Evolutionary conservation across 2,329 filamentous ascomycete species (phyloP).

Genomic region (Cadophora gregata): DNA sequence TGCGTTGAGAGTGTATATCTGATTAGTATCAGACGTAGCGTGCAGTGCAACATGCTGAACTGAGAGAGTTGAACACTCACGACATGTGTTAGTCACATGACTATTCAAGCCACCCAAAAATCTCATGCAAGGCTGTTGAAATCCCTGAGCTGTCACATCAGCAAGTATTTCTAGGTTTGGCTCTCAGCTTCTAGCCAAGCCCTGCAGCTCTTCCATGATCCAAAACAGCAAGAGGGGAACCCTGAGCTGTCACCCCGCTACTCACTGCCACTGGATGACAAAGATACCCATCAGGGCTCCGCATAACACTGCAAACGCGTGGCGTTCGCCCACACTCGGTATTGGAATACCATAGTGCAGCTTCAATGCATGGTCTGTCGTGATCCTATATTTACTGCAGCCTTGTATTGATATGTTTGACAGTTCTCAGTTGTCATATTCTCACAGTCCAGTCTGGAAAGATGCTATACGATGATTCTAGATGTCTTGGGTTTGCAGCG

Average conservation of each 20-base stretch:
- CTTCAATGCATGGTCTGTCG: neutral
- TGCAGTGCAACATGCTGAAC: too few relatives aligned
- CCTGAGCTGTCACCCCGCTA: neutral
- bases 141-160: neutral
- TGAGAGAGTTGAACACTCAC: neutral
- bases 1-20: too few relatives aligned
- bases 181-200: slow-evolving; percentile 3
- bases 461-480: neutral
- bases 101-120: neutral
- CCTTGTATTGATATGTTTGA: neutral
- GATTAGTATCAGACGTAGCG: too few relatives aligned
- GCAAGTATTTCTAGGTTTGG: neutral
- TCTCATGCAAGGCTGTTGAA: neutral
- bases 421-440: neutral
- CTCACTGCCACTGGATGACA: neutral
- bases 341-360: slow-evolving; percentile 1
- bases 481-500: neutral
- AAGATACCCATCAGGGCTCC: slow-evolving; percentile 1
- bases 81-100: neutral
- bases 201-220: neutral
- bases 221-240: slow-evolving; percentile 6
- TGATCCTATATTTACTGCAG: neutral
- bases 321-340: slow-evolving; percentile 1
- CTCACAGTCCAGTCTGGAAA: neutral
- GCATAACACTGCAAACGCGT: slow-evolving; percentile 5